Percentiles rank a stretch among this genome's conserved stretches.
Conservation (phyloP, 129 eudicot genomes). For the Gnaphalium uliginosum region DNA sequence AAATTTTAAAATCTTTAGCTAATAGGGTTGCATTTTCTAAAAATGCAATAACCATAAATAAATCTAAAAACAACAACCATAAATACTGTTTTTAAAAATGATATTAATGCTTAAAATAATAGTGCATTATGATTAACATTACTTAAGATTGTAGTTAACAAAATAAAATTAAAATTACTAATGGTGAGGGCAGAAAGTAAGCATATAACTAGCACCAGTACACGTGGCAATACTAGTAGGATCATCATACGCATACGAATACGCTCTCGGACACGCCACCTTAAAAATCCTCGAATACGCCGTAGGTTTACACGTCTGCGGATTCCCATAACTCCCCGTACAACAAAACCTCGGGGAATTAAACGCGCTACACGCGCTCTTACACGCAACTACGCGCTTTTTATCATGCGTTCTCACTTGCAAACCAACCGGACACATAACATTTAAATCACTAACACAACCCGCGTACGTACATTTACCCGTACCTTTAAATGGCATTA, state of each 20-base stretch:
- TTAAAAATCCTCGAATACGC: slow-evolving; percentile 91
- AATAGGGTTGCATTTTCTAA: neutral
- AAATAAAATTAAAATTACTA: slow-evolving; percentile 15
- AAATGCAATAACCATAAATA: neutral
- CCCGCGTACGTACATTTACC: slow-evolving; percentile 84
- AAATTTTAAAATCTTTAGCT: neutral
- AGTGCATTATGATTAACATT: neutral
- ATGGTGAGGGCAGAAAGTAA: slow-evolving; percentile 88
- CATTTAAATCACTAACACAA: slow-evolving; percentile 81
- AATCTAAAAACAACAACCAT: neutral
- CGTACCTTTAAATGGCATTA: slow-evolving; percentile 64
- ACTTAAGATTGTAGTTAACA: neutral
- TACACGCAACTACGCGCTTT: slow-evolving; percentile 81
- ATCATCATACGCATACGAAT: slow-evolving; percentile 95
- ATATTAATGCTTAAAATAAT: neutral
- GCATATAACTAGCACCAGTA: slow-evolving; percentile 78
- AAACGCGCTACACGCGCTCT: slow-evolving; percentile 93
- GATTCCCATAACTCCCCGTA: slow-evolving; percentile 78
- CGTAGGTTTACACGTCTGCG: slow-evolving; percentile 88
- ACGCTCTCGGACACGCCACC: slow-evolving; percentile 92
- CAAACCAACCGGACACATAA: slow-evolving; percentile 94
- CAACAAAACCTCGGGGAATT: slow-evolving; percentile 91
- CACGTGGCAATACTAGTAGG: slow-evolving; percentile 97
- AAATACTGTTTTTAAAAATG: neutral
- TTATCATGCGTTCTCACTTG: slow-evolving; percentile 74